Evolutionary conservation across 139 green algal genomes (phyloP), one percentile per base, ranked within the genome.

Genomic region (Astrephomene gubernaculifera): DNA sequence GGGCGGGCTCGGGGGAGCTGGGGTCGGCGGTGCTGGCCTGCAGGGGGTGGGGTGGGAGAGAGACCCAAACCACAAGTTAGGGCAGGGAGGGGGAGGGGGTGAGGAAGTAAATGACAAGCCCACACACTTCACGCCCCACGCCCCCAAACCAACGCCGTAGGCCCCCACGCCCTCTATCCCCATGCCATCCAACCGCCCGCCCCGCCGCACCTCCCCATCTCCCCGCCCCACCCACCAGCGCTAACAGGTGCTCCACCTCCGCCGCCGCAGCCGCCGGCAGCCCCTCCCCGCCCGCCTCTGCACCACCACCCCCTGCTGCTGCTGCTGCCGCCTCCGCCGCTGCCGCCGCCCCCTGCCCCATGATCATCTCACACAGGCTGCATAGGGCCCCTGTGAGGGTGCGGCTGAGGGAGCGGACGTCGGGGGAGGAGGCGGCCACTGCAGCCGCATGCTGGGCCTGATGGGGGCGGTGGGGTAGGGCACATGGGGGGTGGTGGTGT

Each of bases 1-100:
- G 83, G 14, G 68, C 84, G 29, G 94, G 95, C 89, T 97, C 94
- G n/a, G 94, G 93, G 75, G 88, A 95, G 57, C 4, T 38, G 21
- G 82, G 75, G 60, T 89, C 64, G 14, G 45, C 60, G 27, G 60
- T 49, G 74, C 79, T 41, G 68, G 91, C 79, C 80, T 86, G 80
- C 4, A 17, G 21, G 12, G 75, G 38, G 36, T 41, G 71, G 19
- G 21, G 57, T 67, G 19, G 21, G 29, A n/a, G 31, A 57, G 49
- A 12, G 12, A 12, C 17, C 17, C 17, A 25, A 12, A 57, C 49
- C 17, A 57, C 12, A 57, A 57, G 49, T 57, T 39, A 21, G 25
- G 36, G 12, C 69, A 61, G 12, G 43, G 41, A 38, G 22, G 41
- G 29, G 39, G 39, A 60, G 69, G 43, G 67, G 65, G 17, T 74